Percentiles rank a stretch among this genome's conserved stretches.
Conservation (phyloP, 176 grass and related monocot species). For the Musa troglodytarum region DNA sequence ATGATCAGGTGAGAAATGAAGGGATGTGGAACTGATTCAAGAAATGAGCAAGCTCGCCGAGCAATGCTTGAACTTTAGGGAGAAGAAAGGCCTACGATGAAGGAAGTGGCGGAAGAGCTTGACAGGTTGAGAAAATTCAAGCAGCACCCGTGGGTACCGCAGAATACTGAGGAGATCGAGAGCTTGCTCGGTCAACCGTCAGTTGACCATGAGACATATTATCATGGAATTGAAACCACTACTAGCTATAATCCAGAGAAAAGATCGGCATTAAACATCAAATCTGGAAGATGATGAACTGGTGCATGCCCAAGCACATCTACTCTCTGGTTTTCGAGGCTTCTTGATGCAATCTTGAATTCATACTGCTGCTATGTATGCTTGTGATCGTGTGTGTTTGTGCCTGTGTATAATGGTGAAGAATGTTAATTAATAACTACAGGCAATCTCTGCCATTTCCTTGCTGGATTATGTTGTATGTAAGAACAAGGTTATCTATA, state of each 20-base stretch:
- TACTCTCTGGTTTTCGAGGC: too few species aligned
- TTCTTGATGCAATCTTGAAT: too few species aligned
- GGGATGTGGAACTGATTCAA: background rate
- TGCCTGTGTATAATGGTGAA: too few species aligned
- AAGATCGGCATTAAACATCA: background rate
- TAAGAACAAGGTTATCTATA: too few species aligned
- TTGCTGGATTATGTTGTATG: background rate
- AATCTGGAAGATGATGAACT: background rate
- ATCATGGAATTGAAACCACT: background rate
- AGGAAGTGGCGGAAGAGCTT: background rate
- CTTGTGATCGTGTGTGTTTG: too few species aligned
- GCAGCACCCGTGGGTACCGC: background rate
- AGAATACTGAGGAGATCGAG: background rate
- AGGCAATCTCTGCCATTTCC: background rate
- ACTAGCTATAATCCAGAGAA: background rate
- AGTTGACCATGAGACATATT: too few species aligned
- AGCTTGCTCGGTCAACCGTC: background rate
- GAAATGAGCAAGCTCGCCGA: background rate
- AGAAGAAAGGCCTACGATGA: slow-evolving; percentile 8
- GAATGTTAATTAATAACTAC: too few species aligned
- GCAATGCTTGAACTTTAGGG: background rate
- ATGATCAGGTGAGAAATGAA: background rate
- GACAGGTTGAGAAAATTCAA: background rate
- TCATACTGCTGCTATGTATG: too few species aligned
- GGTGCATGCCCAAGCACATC: too few species aligned